These are phyloP conservation scores for Polyplosphaeria fusca DNA, from an alignment of 495 filamentous ascomycete genomes.

Conservation along the genomic window DNA sequence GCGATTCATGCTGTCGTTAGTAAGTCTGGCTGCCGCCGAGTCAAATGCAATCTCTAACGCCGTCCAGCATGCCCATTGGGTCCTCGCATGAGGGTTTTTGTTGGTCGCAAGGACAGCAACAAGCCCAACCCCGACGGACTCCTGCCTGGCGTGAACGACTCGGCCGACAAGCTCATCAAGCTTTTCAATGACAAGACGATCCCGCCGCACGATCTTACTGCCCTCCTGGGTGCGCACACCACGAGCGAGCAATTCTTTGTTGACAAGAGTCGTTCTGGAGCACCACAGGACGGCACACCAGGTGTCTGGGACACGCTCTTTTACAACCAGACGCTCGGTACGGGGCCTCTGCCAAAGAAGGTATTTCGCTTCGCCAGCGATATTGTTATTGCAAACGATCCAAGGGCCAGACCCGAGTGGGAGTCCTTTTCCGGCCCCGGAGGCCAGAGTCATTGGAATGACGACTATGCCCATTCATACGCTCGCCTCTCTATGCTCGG, in stretches of 20 bases:
- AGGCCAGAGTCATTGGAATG: conserved; percentile 39
- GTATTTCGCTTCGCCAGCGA: conserved; percentile 51
- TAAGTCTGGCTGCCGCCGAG: too few relatives aligned
- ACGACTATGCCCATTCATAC: conserved; percentile 44
- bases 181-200: conserved; percentile 53
- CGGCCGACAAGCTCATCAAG: conserved; percentile 40
- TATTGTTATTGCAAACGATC: conserved; percentile 42
- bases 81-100: conserved; percentile 36
- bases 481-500: conserved; percentile 45
- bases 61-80: conserved; percentile 31
- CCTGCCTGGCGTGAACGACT: conserved; percentile 39
- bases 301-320: conserved; percentile 47
- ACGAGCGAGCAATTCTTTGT: conserved; percentile 47
- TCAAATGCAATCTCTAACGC: too few relatives aligned
- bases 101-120: conserved; percentile 41
- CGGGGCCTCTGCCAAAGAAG: conserved; percentile 33
- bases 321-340: conserved; percentile 44
- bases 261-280: conserved; percentile 34
- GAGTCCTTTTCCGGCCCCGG: conserved; percentile 37
- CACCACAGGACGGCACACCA: conserved; percentile 46
- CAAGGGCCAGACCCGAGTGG: conserved; percentile 39
- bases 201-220: conserved; percentile 44
- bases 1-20: conserved; percentile 27
- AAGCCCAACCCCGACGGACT: conserved; percentile 34
- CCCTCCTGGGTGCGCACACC: conserved; percentile 52